Base-by-base conservation (phyloP, 805 yeast genomes). In the Metschnikowia vanudenii region DNA sequence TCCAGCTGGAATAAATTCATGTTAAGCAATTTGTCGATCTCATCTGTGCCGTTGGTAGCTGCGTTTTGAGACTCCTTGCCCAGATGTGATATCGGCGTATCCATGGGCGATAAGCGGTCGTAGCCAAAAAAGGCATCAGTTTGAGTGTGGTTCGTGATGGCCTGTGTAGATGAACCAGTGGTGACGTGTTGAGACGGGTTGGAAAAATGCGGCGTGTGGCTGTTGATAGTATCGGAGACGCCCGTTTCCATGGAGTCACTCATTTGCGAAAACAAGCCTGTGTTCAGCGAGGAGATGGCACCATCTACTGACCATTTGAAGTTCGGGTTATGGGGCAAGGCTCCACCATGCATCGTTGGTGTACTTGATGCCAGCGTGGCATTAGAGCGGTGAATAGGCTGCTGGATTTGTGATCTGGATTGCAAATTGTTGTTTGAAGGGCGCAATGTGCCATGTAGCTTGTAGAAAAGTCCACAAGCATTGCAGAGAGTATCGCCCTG, bases 391-490 rank as follows among this genome's bases (percentile, higher is more conserved):
- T n/a, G 17, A 17, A 4, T 4, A 4, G 18, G 7, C 24, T 33
- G 36, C 36, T 17, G 32, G 24, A 20, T 22, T 10, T 31, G 46
- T 17, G 34, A 11, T 31, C 41, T 47, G 12, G 41, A 31, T n/a
- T n/a, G 38, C 17, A 22, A 24, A 11, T 43, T 34, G 46, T 58
- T 55, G 51, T 61, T 65, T 32, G 71, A 57, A 3, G 77, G 77
- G 17, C 77, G 59, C 54, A 71, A 64, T 3, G 71, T 72, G 6
- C 77, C 77, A 47, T 73, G 77, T 30, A 73, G 57, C 52, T 73
- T 73, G 52, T 69, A 71, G 50, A 72, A 73, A 33, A 73, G 62
- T 7, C 77, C 77, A 49, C 77, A 73, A 1, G 76, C 77, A 52
- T 73, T 73, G 50, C 77, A 73, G 24, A 73, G 59, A 37, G 72